Evolutionary conservation across 805 yeast genomes (phyloP).

Genomic region (Candida nanaspora): DNA sequence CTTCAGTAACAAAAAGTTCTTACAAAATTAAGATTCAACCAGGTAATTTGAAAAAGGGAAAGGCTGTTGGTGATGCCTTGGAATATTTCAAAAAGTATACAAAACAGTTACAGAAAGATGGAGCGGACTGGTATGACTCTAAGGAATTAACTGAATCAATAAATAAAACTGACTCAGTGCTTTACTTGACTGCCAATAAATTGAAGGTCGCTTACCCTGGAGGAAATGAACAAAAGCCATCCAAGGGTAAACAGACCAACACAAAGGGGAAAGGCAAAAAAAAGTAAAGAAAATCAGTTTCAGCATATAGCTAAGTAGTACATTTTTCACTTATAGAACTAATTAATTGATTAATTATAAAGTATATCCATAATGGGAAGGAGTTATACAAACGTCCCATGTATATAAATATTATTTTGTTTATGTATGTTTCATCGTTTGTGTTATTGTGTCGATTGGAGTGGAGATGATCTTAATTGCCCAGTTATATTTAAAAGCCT

Average conservation of each 20-base stretch:
- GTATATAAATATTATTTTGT: no score
- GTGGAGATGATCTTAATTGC: not conserved
- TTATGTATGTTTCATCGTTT: no score
- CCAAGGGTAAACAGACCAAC: slow-evolving; percentile 10
- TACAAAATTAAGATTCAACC: slow-evolving; percentile 83
- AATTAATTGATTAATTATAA: no score
- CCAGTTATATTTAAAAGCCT: slow-evolving; percentile 20
- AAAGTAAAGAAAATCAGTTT: slow-evolving; percentile 6
- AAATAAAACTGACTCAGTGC: slow-evolving; percentile 60
- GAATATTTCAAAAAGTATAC: slow-evolving; percentile 41
- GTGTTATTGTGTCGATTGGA: no score
- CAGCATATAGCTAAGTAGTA: no score
- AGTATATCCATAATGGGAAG: no score
- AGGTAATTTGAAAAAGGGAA: slow-evolving; percentile 78
- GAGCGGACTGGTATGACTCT: slow-evolving; percentile 65
- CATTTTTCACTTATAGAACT: no score
- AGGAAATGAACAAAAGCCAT: slow-evolving; percentile 21
- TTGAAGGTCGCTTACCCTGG: slow-evolving; percentile 59
- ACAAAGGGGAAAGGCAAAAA: slow-evolving; percentile 16
- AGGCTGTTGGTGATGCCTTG: slow-evolving; percentile 65
- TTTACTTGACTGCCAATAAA: slow-evolving; percentile 64
- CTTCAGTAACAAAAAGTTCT: slow-evolving; percentile 61
- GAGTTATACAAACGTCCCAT: no score
- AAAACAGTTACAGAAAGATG: slow-evolving; percentile 18
- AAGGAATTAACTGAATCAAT: slow-evolving; percentile 46